Evolutionary conservation across 495 filamentous ascomycete species (phyloP).

Genomic region (Parathielavia hyrcaniae): DNA sequence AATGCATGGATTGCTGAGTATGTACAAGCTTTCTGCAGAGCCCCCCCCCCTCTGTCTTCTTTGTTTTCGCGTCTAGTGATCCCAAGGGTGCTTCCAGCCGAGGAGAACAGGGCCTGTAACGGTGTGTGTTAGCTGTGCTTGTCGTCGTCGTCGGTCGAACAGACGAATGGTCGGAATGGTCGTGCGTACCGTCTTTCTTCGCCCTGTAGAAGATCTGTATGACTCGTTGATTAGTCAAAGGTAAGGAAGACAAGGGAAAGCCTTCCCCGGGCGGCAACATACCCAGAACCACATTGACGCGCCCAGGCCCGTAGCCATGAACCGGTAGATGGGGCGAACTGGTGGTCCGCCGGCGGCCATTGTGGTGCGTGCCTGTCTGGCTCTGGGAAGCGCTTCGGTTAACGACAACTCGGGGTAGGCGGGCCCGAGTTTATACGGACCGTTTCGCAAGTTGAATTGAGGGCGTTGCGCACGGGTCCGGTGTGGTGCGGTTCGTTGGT

Average conservation of each 20-base stretch:
- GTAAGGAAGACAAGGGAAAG: neutral
- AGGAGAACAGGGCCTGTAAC: conserved; percentile 61
- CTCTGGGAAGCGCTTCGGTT: neutral
- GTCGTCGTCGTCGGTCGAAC: neutral
- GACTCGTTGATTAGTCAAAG: neutral
- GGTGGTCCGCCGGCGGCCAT: conserved; percentile 27
- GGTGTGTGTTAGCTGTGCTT: conserved; percentile 3
- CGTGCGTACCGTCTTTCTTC: conserved; percentile 69
- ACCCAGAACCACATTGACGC: conserved; percentile 99
- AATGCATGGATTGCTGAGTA: conserved; percentile 7
- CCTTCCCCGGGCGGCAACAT: conserved; percentile 32
- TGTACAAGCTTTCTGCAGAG: conserved; percentile 18
- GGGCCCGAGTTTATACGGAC: neutral
- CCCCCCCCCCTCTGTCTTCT: conserved; percentile 2
- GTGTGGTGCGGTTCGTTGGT: conserved; percentile 5
- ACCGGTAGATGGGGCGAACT: conserved; percentile 62
- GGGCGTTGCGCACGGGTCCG: conserved; percentile 3
- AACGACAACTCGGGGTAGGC: neutral
- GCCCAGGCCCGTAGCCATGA: conserved; percentile 75
- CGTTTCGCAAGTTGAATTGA: conserved; percentile 10
- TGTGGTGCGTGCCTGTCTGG: conserved; percentile 16
- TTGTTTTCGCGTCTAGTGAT: conserved; percentile 56
- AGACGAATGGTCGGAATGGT: neutral
- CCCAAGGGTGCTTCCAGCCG: conserved; percentile 97
- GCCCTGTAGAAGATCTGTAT: conserved; percentile 85